Evolutionary conservation across 1,139 yeast species (phyloP).

Genomic region (Ogataea hybrid): DNA sequence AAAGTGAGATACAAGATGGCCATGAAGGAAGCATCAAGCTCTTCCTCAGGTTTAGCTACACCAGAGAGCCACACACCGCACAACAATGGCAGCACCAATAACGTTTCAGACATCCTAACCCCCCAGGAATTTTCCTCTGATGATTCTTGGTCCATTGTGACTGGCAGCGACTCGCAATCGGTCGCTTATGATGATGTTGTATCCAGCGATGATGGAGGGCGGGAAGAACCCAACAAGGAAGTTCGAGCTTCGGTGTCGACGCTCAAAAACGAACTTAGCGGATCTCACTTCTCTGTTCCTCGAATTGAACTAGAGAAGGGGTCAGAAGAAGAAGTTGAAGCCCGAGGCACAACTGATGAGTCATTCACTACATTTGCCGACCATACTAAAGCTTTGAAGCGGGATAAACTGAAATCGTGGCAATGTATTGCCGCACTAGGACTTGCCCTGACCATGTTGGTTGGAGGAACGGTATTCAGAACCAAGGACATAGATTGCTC

Average conservation of each 20-base stretch:
- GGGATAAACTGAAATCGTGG: slow-evolving; percentile 11
- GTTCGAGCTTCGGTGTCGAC: slow-evolving; percentile 19
- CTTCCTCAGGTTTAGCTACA: slow-evolving; percentile 10
- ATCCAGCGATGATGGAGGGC: slow-evolving; percentile 19
- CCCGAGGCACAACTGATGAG: too few species aligned
- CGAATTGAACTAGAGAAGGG: slow-evolving; percentile 1
- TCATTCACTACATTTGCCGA: too few species aligned
- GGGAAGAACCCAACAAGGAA: background rate
- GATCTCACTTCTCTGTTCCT: slow-evolving; percentile 16
- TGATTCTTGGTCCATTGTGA: slow-evolving; percentile 22
- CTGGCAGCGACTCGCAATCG: slow-evolving; percentile 14
- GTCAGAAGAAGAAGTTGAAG: background rate
- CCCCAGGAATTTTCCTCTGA: slow-evolving; percentile 21
- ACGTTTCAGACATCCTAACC: slow-evolving; percentile 17
- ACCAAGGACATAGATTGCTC: slow-evolving; percentile 9
- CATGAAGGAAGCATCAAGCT: slow-evolving; percentile 8
- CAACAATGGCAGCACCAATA: slow-evolving; percentile 2
- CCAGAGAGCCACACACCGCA: slow-evolving; percentile 4
- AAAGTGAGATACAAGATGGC: background rate
- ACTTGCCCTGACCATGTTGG: slow-evolving; percentile 10
- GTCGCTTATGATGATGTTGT: slow-evolving; percentile 18
- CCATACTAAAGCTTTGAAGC: background rate
- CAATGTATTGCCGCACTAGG: slow-evolving; percentile 13
- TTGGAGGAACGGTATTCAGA: slow-evolving; percentile 4
- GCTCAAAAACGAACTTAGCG: slow-evolving; percentile 12